Percentiles rank a stretch among this genome's conserved stretches.
Conservation (phyloP, 2,329 filamentous ascomycete species). For the Cryphonectria japonica region DNA sequence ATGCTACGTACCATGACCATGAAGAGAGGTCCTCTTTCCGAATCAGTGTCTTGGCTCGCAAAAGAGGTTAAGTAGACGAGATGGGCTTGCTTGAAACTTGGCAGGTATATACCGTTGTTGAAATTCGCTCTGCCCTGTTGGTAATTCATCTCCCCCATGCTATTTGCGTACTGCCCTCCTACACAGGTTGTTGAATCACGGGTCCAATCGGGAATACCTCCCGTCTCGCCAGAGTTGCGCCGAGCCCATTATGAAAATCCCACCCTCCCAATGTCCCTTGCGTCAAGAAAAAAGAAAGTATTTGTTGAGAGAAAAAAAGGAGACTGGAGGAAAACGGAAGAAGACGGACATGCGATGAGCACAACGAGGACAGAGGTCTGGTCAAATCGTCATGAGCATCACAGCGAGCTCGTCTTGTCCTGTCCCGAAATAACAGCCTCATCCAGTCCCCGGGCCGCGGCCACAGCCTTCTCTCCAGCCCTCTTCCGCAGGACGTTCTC, state of each 20-base stretch:
- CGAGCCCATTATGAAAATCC: slow-evolving; percentile 17
- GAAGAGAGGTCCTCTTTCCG: not conserved
- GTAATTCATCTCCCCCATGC: not conserved
- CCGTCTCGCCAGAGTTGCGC: slow-evolving; percentile 17
- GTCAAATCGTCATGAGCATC: not conserved
- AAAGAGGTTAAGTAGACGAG: not conserved
- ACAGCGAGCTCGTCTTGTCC: slow-evolving; percentile 24
- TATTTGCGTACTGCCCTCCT: not conserved
- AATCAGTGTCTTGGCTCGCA: not conserved
- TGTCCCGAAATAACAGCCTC: slow-evolving; percentile 45
- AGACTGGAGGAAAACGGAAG: too few relatives aligned
- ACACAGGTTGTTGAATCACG: slow-evolving; percentile 12
- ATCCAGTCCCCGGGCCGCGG: slow-evolving; percentile 40
- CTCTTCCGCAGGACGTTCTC: slow-evolving; percentile 96
- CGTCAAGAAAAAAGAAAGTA: too few relatives aligned
- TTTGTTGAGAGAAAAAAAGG: not conserved
- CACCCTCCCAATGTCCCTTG: not conserved
- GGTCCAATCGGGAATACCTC: not conserved
- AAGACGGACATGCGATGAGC: not conserved
- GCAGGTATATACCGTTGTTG: not conserved
- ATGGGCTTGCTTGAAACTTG: not conserved
- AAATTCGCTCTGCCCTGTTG: not conserved
- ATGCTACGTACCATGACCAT: not conserved
- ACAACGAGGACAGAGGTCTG: not conserved
- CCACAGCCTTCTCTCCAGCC: slow-evolving; percentile 48